A percentile compares a stretch with the other conserved stretches of the same genome.
Evolutionary conservation across 306 rosid genomes (phyloP).

Genomic region (Rubus parviflorus): DNA sequence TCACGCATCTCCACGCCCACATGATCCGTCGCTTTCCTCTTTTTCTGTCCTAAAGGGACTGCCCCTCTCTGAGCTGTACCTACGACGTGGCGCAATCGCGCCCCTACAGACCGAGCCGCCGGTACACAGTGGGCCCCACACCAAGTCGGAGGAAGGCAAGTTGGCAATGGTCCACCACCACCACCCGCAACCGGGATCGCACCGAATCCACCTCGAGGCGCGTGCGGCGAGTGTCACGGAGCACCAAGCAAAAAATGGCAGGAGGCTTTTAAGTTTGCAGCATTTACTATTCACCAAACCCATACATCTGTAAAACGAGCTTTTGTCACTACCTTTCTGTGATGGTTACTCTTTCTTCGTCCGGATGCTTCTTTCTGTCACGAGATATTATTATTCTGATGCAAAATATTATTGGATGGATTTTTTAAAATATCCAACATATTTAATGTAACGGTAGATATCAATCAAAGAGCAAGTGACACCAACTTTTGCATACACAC

Average conservation of each 20-base stretch:
- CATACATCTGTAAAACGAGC: neutral
- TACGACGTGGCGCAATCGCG: neutral
- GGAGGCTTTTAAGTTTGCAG: no score
- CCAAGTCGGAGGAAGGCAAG: neutral
- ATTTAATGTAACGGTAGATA: neutral
- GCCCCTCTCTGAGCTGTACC: neutral
- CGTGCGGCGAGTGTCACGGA: conserved; percentile 6
- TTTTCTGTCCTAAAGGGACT: neutral
- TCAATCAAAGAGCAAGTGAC: neutral
- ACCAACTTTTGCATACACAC: no score
- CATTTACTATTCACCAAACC: neutral
- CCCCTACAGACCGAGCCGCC: conserved; percentile 2
- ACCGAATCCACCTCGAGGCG: conserved; percentile 5
- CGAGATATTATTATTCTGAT: neutral
- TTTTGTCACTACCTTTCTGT: neutral
- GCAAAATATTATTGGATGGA: neutral
- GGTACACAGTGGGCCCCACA: neutral
- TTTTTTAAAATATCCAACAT: neutral
- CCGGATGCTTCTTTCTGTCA: neutral
- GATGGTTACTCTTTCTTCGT: neutral
- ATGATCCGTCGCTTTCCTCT: conserved; percentile 15
- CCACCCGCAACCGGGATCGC: neutral
- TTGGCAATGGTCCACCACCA: conserved; percentile 7
- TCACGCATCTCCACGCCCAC: conserved; percentile 26
- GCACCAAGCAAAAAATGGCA: neutral